Conservation (phyloP, 768 basidiomycete genomes). For the Suillus fuscotomentosus region DNA sequence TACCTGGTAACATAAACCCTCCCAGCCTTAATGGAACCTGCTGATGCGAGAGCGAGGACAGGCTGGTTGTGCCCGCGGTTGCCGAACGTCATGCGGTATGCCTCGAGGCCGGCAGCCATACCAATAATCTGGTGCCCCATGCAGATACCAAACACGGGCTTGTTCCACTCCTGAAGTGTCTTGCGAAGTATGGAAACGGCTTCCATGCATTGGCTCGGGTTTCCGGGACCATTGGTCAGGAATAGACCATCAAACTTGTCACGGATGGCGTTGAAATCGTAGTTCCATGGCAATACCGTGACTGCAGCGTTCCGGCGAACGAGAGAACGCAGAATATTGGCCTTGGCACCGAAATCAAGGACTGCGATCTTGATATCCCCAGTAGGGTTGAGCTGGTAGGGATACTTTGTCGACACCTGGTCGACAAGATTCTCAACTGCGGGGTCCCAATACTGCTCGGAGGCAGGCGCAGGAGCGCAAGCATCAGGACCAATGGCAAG, state of each 20-base stretch:
- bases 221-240: conserved; percentile 95
- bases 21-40: conserved; percentile 92
- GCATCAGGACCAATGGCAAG: conserved; percentile 80
- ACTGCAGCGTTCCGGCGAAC: conserved; percentile 89
- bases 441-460: conserved; percentile 91
- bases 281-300: conserved; percentile 97
- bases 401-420: conserved; percentile 82
- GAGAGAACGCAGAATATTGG: conserved; percentile 93
- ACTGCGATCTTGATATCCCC: conserved; percentile 93
- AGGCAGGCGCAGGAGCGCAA: conserved; percentile 53
- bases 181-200: conserved; percentile 77
- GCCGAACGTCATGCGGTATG: conserved; percentile 99
- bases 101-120: conserved; percentile 94
- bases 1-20: conserved; percentile 96
- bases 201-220: conserved; percentile 85
- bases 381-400: conserved; percentile 81
- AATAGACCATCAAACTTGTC: conserved; percentile 95
- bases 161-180: conserved; percentile 86
- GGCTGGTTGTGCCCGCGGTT: conserved; percentile 99
- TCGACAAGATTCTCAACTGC: conserved; percentile 90
- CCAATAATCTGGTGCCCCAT: conserved; percentile 99
- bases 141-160: conserved; percentile 96
- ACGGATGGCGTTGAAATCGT: conserved; percentile 88
- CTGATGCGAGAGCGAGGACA: conserved; percentile 90
- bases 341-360: conserved; percentile 96